Conservation (phyloP, 2,329 filamentous ascomycete genomes). For the Aureobasidium sp. region DNA sequence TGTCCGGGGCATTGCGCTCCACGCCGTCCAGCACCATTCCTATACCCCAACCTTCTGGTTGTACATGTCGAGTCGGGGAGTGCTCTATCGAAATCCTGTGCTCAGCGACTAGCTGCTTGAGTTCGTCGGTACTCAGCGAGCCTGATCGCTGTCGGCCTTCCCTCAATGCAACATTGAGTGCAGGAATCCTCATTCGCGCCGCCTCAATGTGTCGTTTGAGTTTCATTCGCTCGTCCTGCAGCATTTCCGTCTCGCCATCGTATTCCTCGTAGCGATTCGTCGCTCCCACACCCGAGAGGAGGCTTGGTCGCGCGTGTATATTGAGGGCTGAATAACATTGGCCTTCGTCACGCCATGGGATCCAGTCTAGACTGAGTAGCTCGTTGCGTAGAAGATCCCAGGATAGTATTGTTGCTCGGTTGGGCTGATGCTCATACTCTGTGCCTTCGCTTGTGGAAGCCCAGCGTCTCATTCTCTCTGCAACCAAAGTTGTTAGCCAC, state of each 20-base stretch:
- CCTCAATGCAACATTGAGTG: not conserved
- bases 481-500: not conserved
- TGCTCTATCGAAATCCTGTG: not conserved
- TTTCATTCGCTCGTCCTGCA: not conserved
- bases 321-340: not conserved
- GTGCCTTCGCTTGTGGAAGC: not conserved
- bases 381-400: slow-evolving; percentile 2
- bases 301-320: slow-evolving; percentile 9
- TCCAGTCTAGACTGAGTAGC: slow-evolving; percentile 10
- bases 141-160: not conserved
- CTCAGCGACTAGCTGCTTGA: slow-evolving; percentile 2
- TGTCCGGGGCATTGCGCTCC: slow-evolving; percentile 1
- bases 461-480: slow-evolving; percentile 12
- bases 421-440: slow-evolving; percentile 11
- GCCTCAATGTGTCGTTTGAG: not conserved
- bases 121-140: not conserved
- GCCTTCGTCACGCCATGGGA: slow-evolving; percentile 13
- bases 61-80: not conserved
- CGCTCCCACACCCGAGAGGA: not conserved
- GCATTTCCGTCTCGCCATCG: not conserved
- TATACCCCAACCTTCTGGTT: slow-evolving; percentile 9
- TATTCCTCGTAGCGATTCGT: not conserved
- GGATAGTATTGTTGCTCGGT: not conserved
- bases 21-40: slow-evolving; percentile 6
- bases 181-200: not conserved